Evolutionary conservation across 345 rosid genomes (phyloP).

Genomic region (Hibiscus mutabilis): DNA sequence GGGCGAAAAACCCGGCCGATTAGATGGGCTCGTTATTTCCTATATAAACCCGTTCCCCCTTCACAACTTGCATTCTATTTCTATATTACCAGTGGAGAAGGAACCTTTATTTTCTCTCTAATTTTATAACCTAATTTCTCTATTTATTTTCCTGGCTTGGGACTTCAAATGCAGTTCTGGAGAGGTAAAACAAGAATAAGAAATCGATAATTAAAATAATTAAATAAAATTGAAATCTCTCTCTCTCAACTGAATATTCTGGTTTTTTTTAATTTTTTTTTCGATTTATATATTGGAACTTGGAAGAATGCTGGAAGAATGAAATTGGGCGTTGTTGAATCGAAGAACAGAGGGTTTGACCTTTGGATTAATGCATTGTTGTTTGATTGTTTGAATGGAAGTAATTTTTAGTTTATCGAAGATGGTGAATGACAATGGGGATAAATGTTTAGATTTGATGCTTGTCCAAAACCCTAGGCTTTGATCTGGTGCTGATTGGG

Average conservation of each 20-base stretch:
- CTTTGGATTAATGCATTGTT: constrained; percentile 11
- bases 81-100: constrained; percentile 8
- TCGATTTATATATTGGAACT: constrained; percentile 3
- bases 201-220: not conserved
- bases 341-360: constrained; percentile 13
- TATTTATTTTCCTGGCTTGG: not conserved
- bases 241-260: not conserved
- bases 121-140: not conserved
- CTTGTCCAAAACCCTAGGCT: constrained; percentile 18
- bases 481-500: constrained; percentile 17
- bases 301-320: not conserved
- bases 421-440: not conserved
- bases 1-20: constrained; percentile 35
- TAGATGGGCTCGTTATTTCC: constrained; percentile 33
- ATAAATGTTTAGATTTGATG: not conserved
- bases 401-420: not conserved
- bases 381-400: not conserved
- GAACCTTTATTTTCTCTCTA: constrained; percentile 10
- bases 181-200: constrained; percentile 25
- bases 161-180: constrained; percentile 17
- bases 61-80: constrained; percentile 13
- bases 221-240: not conserved
- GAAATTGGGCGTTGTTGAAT: not conserved
- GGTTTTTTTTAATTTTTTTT: not conserved
- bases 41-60: constrained; percentile 39